Evolutionary conservation across 2,329 filamentous ascomycete genomes (phyloP), one percentile per base, ranked within the genome.

Genomic region (Aspergillus piperis): DNA sequence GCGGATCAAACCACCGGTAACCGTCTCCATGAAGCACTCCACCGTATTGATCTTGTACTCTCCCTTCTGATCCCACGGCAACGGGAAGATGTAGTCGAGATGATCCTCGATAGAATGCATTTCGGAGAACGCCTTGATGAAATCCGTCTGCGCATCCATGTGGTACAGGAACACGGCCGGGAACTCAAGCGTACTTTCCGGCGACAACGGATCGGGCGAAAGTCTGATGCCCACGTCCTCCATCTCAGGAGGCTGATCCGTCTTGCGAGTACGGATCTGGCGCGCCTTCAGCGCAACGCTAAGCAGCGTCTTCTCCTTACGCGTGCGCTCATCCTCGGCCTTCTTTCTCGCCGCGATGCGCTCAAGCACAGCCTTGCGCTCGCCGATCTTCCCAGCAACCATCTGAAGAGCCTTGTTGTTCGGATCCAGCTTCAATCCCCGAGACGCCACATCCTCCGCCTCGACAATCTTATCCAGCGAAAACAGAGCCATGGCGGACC

Each of bases 1-100:
- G 80, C 96, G 97, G 70, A 96, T 86, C 69, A 99, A 75, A 0
- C 93, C 92, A 0, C 92, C 92, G 0, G 82, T 80, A 3, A 78
- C 78, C 0, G 92, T 98, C 80, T 97, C 92, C 81, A 96, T 89
- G 75, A 91, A 98, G 70, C 91, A 95, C 67, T 96, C 92, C 4
- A 96, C 91, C 0, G 77, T 81, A 0, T 81, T 81, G 1, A 82
- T 68, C 0, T 80, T 84, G 75, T 96, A 97, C 69, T 87, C 87
- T 1, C 83, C 77, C 62, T 83, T 79, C 15, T 75, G 71, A 69
- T 98, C 95, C 95, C 95, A 99, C 11, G 92, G 92, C 69, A 92
- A 77, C 2, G 93, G 94, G 60, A 99, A 86, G 8, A 98, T 88
- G 70, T 97, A 96, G 3, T 83, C 82, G 53, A 99, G 81, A 75